A percentile compares a stretch with the other conserved stretches of the same genome.
phyloP scores from a whole-genome alignment of 768 basidiomycete species.

The Hydnomerulius pinastri region DNA sequence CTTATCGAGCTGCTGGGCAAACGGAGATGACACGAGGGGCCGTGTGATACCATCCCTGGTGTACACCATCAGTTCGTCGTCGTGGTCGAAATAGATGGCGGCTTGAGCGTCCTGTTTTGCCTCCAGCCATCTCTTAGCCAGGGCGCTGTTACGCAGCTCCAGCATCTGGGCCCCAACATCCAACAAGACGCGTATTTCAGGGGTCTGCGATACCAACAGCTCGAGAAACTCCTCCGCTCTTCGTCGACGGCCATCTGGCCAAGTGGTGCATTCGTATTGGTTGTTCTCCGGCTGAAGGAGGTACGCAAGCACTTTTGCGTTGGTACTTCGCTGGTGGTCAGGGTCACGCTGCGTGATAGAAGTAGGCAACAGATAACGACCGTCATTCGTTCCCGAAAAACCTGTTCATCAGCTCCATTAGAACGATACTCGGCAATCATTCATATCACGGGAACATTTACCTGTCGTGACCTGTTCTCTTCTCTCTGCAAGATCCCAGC shows the following conservation, averaged over 20 bases:
- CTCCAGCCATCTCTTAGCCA: slow-evolving; percentile 29
- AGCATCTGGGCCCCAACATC: slow-evolving; percentile 60
- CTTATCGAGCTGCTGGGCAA: too few relatives aligned
- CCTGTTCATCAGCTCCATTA: neutral
- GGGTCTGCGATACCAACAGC: slow-evolving; percentile 32
- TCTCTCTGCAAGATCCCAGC: slow-evolving; percentile 53
- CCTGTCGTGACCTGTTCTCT: slow-evolving; percentile 20
- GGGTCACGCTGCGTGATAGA: slow-evolving; percentile 31
- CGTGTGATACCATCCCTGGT: too few relatives aligned
- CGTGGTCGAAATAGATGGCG: slow-evolving; percentile 45
- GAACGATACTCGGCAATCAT: too few relatives aligned
- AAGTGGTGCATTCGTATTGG: slow-evolving; percentile 26
- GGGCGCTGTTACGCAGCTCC: slow-evolving; percentile 42
- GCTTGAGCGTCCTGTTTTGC: slow-evolving; percentile 33
- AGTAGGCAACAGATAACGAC: slow-evolving; percentile 26
- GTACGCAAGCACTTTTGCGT: slow-evolving; percentile 39
- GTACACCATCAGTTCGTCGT: too few relatives aligned
- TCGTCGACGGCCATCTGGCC: slow-evolving; percentile 15
- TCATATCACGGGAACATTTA: neutral
- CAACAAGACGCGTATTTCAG: slow-evolving; percentile 44
- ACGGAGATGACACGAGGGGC: too few relatives aligned
- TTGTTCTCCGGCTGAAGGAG: slow-evolving; percentile 38
- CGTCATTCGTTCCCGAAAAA: slow-evolving; percentile 61
- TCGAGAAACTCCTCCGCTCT: slow-evolving; percentile 27
- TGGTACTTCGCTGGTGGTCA: slow-evolving; percentile 41